Evolutionary conservation across 192 early-diverging fungal genomes (phyloP).

Genomic region (Backusella circina): DNA sequence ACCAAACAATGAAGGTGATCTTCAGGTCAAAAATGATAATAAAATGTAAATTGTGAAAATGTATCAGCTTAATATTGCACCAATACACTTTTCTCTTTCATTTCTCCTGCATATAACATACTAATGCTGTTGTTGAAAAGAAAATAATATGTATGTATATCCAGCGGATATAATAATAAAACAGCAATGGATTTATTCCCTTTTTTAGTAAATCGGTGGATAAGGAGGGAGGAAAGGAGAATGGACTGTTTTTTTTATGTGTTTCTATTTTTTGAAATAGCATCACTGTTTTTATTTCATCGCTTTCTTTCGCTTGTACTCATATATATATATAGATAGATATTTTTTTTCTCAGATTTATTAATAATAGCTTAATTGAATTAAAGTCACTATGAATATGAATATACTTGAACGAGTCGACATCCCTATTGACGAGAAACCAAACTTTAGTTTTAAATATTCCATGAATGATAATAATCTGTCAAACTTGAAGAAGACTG

Average conservation of each 20-base stretch:
- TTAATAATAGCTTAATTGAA: neutral
- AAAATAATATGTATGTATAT: neutral
- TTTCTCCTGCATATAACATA: neutral
- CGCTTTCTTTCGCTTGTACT: neutral
- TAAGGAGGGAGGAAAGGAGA: neutral
- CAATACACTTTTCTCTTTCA: neutral
- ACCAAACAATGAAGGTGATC: neutral
- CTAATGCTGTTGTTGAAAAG: neutral
- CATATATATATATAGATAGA: neutral
- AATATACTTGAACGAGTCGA: neutral
- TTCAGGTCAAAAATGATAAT: neutral
- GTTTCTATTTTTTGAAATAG: neutral
- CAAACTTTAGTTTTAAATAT: neutral
- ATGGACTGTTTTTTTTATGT: neutral
- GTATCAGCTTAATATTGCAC: neutral
- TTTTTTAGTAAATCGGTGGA: neutral
- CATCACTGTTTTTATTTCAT: neutral
- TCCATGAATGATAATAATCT: neutral
- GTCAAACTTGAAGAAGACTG: neutral
- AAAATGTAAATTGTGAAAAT: neutral
- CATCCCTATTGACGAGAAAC: neutral
- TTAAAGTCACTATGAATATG: neutral
- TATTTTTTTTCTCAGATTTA: neutral
- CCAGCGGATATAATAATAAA: neutral
- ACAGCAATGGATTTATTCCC: neutral